phyloP scores from a whole-genome alignment of 805 yeast genomes.

The Kodamaea restingae region DNA sequence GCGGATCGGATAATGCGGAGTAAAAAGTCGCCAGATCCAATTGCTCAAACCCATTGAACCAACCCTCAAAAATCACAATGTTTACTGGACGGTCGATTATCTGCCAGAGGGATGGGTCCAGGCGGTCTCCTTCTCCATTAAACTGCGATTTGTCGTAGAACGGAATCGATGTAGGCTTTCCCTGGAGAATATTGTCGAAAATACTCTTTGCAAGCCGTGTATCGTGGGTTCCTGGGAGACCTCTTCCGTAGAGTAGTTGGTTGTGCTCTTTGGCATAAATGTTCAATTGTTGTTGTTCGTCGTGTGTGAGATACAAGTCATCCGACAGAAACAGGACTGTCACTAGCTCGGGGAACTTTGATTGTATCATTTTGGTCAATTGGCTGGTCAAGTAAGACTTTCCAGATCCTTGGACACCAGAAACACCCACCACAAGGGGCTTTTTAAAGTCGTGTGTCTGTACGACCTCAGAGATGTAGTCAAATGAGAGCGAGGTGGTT shows the following conservation, averaged over 20 bases:
- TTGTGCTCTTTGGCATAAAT: constrained; percentile 36
- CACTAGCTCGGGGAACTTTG: constrained; percentile 31
- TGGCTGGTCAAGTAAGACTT: constrained; percentile 47
- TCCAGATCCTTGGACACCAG: constrained; percentile 82
- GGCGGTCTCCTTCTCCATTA: constrained; percentile 78
- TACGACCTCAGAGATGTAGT: constrained; percentile 28
- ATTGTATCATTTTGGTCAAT: constrained; percentile 31
- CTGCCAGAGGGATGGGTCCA: constrained; percentile 37
- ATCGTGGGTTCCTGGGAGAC: constrained; percentile 95
- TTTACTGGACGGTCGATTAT: constrained; percentile 41
- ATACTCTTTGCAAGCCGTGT: constrained; percentile 38
- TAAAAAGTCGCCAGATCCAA: constrained; percentile 20
- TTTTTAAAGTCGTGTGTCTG: constrained; percentile 16
- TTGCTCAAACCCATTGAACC: constrained; percentile 78
- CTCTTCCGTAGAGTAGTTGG: constrained; percentile 67
- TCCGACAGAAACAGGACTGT: constrained; percentile 68
- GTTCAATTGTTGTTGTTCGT: constrained; percentile 52
- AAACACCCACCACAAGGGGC: constrained; percentile 53
- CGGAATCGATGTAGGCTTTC: constrained; percentile 46
- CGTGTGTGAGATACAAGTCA: constrained; percentile 73
- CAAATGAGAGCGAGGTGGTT: constrained; percentile 13
- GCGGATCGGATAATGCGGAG: constrained; percentile 15
- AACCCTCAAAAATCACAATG: constrained; percentile 81
- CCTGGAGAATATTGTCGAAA: constrained; percentile 28
- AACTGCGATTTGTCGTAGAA: constrained; percentile 71